phyloP scores from a whole-genome alignment of 225 moss, liverwort and hornwort species.

The Bryum argenteum region DNA sequence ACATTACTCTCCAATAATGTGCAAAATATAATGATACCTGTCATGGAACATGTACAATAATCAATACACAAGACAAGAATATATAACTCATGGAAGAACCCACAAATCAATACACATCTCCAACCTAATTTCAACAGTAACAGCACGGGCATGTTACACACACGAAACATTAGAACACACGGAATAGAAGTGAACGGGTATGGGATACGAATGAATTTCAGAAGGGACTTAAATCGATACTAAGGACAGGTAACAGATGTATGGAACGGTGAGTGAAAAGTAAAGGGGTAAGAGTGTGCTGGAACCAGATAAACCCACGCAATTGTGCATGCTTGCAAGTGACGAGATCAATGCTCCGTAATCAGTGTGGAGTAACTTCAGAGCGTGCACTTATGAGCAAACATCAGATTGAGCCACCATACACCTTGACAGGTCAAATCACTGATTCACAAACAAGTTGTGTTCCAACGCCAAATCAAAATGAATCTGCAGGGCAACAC shows the following conservation, averaged over 20 bases:
- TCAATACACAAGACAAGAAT: slow-evolving; percentile 3
- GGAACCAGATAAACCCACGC: slow-evolving; percentile 2
- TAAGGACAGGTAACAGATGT: too few relatives aligned
- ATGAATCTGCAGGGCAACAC: slow-evolving; percentile 47
- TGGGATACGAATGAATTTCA: too few relatives aligned
- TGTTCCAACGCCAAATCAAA: slow-evolving; percentile 31
- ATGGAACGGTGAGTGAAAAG: background rate
- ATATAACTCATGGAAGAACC: too few relatives aligned
- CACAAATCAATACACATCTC: rapidly evolving
- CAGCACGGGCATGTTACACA: too few relatives aligned
- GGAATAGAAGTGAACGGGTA: too few relatives aligned
- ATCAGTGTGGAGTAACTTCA: slow-evolving; percentile 15
- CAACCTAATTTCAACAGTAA: too few relatives aligned
- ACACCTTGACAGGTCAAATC: slow-evolving; percentile 20
- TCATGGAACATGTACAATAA: background rate
- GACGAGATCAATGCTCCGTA: background rate
- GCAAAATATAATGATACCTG: slow-evolving; percentile 16
- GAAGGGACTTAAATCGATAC: background rate
- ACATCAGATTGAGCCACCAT: slow-evolving; percentile 38
- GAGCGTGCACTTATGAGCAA: slow-evolving; percentile 19
- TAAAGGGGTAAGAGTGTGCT: background rate
- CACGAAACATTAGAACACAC: too few relatives aligned
- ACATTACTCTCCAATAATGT: background rate
- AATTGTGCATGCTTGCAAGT: slow-evolving; percentile 12
- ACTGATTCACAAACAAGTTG: slow-evolving; percentile 28